Conservation (phyloP, 2,329 filamentous ascomycete species). For the Davidsoniella neocaledoniae region DNA sequence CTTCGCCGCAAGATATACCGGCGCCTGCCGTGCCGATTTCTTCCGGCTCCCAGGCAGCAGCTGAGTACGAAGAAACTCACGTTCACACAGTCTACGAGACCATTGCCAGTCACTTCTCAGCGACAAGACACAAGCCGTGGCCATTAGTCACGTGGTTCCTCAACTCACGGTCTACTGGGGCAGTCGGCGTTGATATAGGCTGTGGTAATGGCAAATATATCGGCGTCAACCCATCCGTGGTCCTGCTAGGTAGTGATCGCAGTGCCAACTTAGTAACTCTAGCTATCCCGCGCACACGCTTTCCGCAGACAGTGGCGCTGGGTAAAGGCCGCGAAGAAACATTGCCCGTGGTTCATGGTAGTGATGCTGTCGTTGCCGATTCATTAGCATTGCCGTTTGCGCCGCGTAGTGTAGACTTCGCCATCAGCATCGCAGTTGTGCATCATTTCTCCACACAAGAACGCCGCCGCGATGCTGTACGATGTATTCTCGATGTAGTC, state of each 20-base stretch:
- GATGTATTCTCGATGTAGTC: slow-evolving; percentile 52
- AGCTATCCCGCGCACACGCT: slow-evolving; percentile 34
- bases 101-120: slow-evolving; percentile 71
- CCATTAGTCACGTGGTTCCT: slow-evolving; percentile 76
- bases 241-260: slow-evolving; percentile 73
- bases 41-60: background rate
- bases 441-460: slow-evolving; percentile 75
- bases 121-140: slow-evolving; percentile 73
- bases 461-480: slow-evolving; percentile 56
- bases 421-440: slow-evolving; percentile 82
- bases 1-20: background rate
- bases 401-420: slow-evolving; percentile 49
- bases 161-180: slow-evolving; percentile 43
- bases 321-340: slow-evolving; percentile 27
- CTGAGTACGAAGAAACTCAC: slow-evolving; percentile 66
- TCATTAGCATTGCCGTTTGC: slow-evolving; percentile 70
- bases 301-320: background rate
- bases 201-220: slow-evolving; percentile 98
- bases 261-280: slow-evolving; percentile 55
- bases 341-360: slow-evolving; percentile 25
- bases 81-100: slow-evolving; percentile 86
- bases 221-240: slow-evolving; percentile 56
- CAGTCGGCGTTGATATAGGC: slow-evolving; percentile 76
- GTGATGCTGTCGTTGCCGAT: slow-evolving; percentile 64
- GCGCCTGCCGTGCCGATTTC: background rate